Conservation (phyloP, 2,329 filamentous ascomycete genomes). For the Coniochaeta prunicola region DNA sequence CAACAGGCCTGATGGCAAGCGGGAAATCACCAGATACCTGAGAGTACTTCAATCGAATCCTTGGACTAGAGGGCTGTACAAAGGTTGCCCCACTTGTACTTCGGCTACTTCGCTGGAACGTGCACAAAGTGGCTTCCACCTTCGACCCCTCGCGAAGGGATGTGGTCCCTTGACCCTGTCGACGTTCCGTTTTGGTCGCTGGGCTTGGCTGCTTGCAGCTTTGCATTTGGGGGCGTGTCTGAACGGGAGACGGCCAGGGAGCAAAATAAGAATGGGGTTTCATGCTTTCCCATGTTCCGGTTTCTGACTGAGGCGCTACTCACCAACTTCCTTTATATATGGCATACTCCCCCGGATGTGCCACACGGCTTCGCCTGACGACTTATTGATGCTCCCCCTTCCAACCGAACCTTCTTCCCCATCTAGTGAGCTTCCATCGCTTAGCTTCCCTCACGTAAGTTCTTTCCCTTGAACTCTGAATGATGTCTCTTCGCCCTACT, state of each 20-base stretch:
- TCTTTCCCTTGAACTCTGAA: neutral
- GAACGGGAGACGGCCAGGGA: neutral
- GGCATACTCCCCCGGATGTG: neutral
- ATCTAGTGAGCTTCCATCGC: neutral
- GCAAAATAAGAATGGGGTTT: constrained; percentile 15
- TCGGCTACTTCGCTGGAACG: neutral
- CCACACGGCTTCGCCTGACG: neutral
- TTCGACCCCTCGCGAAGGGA: neutral
- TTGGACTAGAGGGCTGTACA: neutral
- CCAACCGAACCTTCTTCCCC: neutral
- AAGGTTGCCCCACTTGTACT: neutral
- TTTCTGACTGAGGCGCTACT: neutral
- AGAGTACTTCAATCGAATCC: neutral
- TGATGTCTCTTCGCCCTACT: neutral
- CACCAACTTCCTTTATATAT: constrained; percentile 1
- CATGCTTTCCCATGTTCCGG: constrained; percentile 15
- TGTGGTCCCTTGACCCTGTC: neutral
- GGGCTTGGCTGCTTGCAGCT: neutral
- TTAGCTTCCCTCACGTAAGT: neutral
- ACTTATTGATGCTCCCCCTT: neutral
- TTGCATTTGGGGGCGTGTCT: neutral
- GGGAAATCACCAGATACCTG: neutral
- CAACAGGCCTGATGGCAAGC: neutral
- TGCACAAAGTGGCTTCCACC: neutral
- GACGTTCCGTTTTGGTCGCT: neutral